Evolutionary conservation across 257 asterid species (phyloP).

Genomic region (Solanum peruvianum): DNA sequence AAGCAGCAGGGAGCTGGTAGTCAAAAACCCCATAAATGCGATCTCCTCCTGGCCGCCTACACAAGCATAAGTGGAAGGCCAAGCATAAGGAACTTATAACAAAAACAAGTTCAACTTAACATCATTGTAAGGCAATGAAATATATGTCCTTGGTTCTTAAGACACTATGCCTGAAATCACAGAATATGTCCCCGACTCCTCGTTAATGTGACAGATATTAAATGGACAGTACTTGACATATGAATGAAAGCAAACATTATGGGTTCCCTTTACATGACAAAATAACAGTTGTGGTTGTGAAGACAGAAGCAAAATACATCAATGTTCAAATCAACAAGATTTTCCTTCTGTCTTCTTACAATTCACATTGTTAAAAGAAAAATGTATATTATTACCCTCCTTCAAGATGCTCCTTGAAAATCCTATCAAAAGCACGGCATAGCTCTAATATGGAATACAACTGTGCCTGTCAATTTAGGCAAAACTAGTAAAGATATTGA

Average conservation of each 20-base stretch:
- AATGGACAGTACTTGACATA: not conserved
- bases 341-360: not conserved
- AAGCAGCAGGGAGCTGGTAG: slow-evolving; percentile 36
- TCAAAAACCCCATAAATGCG: slow-evolving; percentile 28
- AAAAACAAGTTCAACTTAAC: not conserved
- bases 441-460: slow-evolving; percentile 30
- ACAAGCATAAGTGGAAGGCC: not conserved
- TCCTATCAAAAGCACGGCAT: slow-evolving; percentile 34
- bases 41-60: slow-evolving; percentile 39
- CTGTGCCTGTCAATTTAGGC: slow-evolving; percentile 17
- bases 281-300: not conserved
- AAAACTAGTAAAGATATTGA: not conserved
- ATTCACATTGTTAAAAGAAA: not conserved
- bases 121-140: not conserved
- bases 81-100: not conserved
- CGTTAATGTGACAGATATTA: not conserved
- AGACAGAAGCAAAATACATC: not conserved
- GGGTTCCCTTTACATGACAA: not conserved
- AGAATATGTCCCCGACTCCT: not conserved
- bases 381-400: slow-evolving; percentile 25
- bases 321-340: not conserved
- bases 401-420: slow-evolving; percentile 42
- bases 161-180: not conserved
- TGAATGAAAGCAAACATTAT: not conserved
- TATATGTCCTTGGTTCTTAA: not conserved